Evolutionary conservation across 495 filamentous ascomycete genomes (phyloP).

Genomic region (Tuber magnatum): DNA sequence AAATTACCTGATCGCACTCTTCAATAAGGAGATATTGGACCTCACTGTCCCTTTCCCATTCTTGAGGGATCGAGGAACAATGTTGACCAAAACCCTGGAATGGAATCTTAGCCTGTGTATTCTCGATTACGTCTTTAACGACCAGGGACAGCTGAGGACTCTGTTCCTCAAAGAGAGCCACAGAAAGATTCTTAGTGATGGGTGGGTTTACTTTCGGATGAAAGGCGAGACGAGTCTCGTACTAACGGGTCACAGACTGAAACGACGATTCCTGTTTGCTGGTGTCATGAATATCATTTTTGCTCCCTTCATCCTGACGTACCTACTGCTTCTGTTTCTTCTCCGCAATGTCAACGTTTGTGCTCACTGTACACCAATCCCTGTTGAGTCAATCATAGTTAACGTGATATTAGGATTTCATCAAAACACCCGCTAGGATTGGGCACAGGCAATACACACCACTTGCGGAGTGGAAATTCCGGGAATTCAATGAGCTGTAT

Average conservation of each 20-base stretch:
- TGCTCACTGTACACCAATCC: slow-evolving; percentile 10
- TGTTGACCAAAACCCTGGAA: slow-evolving; percentile 57
- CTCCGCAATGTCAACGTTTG: slow-evolving; percentile 81
- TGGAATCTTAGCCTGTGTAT: slow-evolving; percentile 85
- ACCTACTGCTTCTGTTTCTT: slow-evolving; percentile 78
- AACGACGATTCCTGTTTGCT: slow-evolving; percentile 67
- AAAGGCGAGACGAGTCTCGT: neutral
- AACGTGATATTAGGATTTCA: slow-evolving; percentile 60
- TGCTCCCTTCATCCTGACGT: slow-evolving; percentile 74
- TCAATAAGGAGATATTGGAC: slow-evolving; percentile 93
- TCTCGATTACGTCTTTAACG: slow-evolving; percentile 88
- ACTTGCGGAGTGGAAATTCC: slow-evolving; percentile 94
- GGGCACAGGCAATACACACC: slow-evolving; percentile 83
- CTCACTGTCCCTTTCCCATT: slow-evolving; percentile 80
- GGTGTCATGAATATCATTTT: slow-evolving; percentile 79
- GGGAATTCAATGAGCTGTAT: slow-evolving; percentile 93
- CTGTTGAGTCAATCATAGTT: neutral
- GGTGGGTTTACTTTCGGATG: slow-evolving; percentile 31
- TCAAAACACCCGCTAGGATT: slow-evolving; percentile 78
- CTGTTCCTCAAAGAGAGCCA: slow-evolving; percentile 76
- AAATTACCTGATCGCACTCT: slow-evolving; percentile 90
- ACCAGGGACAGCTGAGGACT: slow-evolving; percentile 71
- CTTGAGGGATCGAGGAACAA: slow-evolving; percentile 54
- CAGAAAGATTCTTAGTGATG: slow-evolving; percentile 67
- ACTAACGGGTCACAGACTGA: slow-evolving; percentile 47